Evolutionary conservation across 176 grass and related monocot species (phyloP).

Genomic region (Sorghum bicolor): DNA sequence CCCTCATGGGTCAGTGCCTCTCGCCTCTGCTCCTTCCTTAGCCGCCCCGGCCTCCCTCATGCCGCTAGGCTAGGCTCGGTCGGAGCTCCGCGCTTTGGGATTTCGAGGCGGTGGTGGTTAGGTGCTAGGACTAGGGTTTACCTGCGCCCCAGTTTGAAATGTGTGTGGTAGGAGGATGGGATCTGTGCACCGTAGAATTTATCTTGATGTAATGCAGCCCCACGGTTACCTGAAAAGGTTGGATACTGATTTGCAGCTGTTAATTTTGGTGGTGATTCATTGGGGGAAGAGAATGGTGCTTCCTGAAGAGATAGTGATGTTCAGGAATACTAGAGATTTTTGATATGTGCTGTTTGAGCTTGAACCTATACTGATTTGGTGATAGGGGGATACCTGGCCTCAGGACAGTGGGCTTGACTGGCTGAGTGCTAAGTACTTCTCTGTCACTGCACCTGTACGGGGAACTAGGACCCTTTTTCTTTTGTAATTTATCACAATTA

Average conservation of each 20-base stretch:
- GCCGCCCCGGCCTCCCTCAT: not conserved
- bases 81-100: not conserved
- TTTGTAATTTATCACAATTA: not conserved
- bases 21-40: not conserved
- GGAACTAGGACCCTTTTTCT: not conserved
- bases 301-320: not conserved
- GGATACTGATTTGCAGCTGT: not conserved
- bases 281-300: not conserved
- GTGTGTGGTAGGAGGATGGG: not conserved
- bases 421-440: not conserved
- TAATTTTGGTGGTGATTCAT: not conserved
- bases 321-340: not conserved
- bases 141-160: constrained; percentile 1
- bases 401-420: not conserved
- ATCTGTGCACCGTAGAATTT: not conserved
- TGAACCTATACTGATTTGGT: not conserved
- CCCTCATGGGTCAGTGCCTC: constrained; percentile 70
- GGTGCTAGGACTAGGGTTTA: constrained; percentile 32
- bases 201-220: not conserved
- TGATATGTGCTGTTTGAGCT: not conserved
- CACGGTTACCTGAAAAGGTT: not conserved
- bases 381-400: not conserved
- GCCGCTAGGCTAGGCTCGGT: not conserved
- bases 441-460: not conserved
- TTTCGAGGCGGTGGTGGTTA: not conserved